Evolutionary conservation across 192 early-diverging fungal species (phyloP), one percentile per base, ranked within the genome.

Genomic region (Endogone sp.): DNA sequence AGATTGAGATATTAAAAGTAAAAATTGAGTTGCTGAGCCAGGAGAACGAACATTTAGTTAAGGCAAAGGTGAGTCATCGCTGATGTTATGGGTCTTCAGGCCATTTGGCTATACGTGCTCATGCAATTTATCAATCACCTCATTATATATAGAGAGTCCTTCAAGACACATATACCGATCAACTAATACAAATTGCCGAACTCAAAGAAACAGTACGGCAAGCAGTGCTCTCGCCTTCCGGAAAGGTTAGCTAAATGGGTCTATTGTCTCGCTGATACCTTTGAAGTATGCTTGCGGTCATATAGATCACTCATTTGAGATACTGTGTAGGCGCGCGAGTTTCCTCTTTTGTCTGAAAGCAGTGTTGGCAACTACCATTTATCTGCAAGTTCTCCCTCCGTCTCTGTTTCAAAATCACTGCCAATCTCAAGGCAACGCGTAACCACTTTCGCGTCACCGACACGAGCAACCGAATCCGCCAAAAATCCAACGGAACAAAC

Each of bases 131-230:
- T n/a, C n/a, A n/a, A n/a, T n/a, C n/a, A n/a, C n/a, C n/a, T n/a
- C n/a, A n/a, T n/a, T n/a, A 28, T 28, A 23, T 28, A 60, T 60
- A 60, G 59, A 60, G 59, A 60, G 59, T 60, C 10, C 27, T 60
- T 23, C 59, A 60, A 60, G 59, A 60, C 59, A 28, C 27, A 10
- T 26, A 60, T 21, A 60, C 59, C 24, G 59, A 60, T 26, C 59
- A 60, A 0, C 27, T 60, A 28, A 28, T 60, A 60, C 22, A 23
- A 10, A 60, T 60, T 16, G 8, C 59, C 10, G 59, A 60, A 28
- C 21, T 60, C 9, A 60, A 60, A 60, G 59, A 49, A 49, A 16
- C 16, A 49, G 37, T 16, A 16, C 37, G 37, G 1, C 37, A 16
- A 49, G 37, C 37, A 49, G 37, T 16, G 1, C 0, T 49, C 16